Conservation (phyloP, 768 basidiomycete species). For the Paxillus ammoniavirescens region DNA sequence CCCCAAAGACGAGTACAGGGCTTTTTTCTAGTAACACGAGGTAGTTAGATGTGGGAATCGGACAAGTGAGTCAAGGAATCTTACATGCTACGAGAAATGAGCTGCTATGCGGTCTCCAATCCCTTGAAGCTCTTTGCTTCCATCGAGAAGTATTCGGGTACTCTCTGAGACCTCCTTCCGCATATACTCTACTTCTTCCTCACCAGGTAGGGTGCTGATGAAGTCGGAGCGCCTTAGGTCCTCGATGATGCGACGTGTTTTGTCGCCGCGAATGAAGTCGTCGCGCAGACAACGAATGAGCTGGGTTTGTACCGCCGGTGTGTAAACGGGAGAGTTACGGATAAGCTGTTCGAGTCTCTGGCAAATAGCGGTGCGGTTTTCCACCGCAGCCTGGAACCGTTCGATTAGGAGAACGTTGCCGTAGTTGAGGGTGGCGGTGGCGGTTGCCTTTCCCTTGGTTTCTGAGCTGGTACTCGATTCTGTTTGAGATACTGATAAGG, state of each 20-base stretch:
- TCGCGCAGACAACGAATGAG: constrained; percentile 22
- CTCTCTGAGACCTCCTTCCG: constrained; percentile 23
- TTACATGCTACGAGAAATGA: constrained; percentile 15
- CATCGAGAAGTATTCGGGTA: constrained; percentile 25
- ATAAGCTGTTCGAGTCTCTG: constrained; percentile 29
- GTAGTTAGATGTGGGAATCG: neutral
- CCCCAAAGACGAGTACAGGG: too few relatives aligned
- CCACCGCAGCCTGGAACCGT: constrained; percentile 27
- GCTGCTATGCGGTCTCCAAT: constrained; percentile 24
- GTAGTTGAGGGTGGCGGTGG: constrained; percentile 17
- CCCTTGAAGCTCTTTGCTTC: constrained; percentile 24
- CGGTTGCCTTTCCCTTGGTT: neutral
- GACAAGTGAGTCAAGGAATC: neutral
- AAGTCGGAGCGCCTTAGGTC: constrained; percentile 26
- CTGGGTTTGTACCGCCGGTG: constrained; percentile 15
- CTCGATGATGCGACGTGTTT: constrained; percentile 24
- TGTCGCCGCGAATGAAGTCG: constrained; percentile 27
- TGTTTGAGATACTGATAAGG: neutral
- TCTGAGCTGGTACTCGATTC: constrained; percentile 4
- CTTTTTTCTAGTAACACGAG: neutral
- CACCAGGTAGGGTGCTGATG: constrained; percentile 16
- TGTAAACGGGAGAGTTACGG: constrained; percentile 18
- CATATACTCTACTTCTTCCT: constrained; percentile 18
- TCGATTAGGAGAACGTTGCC: constrained; percentile 26
- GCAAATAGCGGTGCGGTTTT: constrained; percentile 24